A percentile compares a stretch with the other conserved stretches of the same genome.
These are phyloP conservation scores for Anthostomella pinea DNA, from an alignment of 2,329 filamentous ascomycete genomes.

Conservation along the genomic window DNA sequence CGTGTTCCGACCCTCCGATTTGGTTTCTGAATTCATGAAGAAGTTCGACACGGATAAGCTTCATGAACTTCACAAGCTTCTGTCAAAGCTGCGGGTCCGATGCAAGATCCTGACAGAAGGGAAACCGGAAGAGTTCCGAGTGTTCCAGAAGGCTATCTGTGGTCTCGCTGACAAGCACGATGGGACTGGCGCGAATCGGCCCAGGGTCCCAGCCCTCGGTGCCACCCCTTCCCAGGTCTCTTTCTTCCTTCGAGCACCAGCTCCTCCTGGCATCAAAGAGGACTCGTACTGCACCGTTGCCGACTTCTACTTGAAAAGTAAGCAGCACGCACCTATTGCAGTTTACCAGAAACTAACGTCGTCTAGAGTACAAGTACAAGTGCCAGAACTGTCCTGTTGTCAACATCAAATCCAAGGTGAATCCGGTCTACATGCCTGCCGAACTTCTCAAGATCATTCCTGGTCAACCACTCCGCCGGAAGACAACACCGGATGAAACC, in stretches of 20 bases:
- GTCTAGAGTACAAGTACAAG: slow-evolving; percentile 23
- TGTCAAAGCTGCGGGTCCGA: slow-evolving; percentile 19
- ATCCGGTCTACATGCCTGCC: slow-evolving; percentile 63
- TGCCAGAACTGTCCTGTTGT: slow-evolving; percentile 54
- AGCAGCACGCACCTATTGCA: slow-evolving; percentile 21
- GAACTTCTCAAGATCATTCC: slow-evolving; percentile 62
- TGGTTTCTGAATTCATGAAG: slow-evolving; percentile 35
- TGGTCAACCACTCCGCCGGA: slow-evolving; percentile 61
- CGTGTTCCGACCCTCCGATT: slow-evolving; percentile 45
- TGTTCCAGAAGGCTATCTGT: slow-evolving; percentile 20
- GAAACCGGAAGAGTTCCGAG: slow-evolving; percentile 10
- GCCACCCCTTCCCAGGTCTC: slow-evolving; percentile 27
- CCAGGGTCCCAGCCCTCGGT: slow-evolving; percentile 23
- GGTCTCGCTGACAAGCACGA: slow-evolving; percentile 31
- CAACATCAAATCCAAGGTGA: slow-evolving; percentile 58
- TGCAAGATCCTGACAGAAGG: slow-evolving; percentile 21
- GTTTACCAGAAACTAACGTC: slow-evolving; percentile 10
- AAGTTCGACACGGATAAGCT: slow-evolving; percentile 7
- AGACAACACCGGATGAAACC: slow-evolving; percentile 60
- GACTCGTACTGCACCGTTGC: slow-evolving; percentile 35
- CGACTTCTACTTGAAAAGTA: slow-evolving; percentile 45
- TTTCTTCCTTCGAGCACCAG: slow-evolving; percentile 31
- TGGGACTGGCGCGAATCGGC: slow-evolving; percentile 28
- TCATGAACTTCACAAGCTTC: slow-evolving; percentile 7
- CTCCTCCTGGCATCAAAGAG: slow-evolving; percentile 24